phyloP scores from a whole-genome alignment of 2,329 filamentous ascomycete genomes.

The Pseudofabraea citricarpa region DNA sequence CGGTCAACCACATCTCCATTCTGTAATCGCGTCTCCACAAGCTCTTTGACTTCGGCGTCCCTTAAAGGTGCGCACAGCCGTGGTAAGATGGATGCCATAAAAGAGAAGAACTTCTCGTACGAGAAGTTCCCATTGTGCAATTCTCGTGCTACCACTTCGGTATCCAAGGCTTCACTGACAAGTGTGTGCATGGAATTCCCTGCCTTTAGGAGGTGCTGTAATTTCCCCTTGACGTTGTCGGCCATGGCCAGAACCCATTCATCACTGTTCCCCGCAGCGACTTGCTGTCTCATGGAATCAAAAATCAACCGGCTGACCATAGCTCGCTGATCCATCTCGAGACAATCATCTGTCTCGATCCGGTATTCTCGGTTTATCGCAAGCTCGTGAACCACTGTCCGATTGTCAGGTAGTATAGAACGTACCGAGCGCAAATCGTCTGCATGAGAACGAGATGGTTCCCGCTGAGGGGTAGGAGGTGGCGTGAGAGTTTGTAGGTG shows the following conservation, averaged over 20 bases:
- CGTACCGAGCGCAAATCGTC: constrained; percentile 27
- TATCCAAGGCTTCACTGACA: constrained; percentile 71
- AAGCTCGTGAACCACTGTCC: constrained; percentile 72
- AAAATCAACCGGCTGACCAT: constrained; percentile 53
- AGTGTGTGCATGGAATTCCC: constrained; percentile 70
- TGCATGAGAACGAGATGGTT: constrained; percentile 14
- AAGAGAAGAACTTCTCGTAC: constrained; percentile 73
- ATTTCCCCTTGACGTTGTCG: constrained; percentile 64
- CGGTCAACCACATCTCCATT: constrained; percentile 67
- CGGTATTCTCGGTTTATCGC: constrained; percentile 76
- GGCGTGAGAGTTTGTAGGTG: constrained; percentile 46
- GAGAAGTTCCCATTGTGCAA: constrained; percentile 71
- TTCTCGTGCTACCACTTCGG: constrained; percentile 64
- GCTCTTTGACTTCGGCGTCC: constrained; percentile 68
- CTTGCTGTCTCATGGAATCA: constrained; percentile 55
- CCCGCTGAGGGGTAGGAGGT: constrained; percentile 41
- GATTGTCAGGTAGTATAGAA: constrained; percentile 63
- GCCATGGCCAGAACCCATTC: constrained; percentile 67
- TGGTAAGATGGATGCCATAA: constrained; percentile 70
- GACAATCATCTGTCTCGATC: constrained; percentile 54
- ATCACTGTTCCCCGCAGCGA: constrained; percentile 60
- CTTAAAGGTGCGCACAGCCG: constrained; percentile 77
- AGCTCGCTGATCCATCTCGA: constrained; percentile 51
- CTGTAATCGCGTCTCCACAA: constrained; percentile 57
- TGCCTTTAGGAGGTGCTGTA: constrained; percentile 65